Evolutionary conservation across 1,139 yeast genomes (phyloP).

Genomic region (Blastobotrys serpentis): DNA sequence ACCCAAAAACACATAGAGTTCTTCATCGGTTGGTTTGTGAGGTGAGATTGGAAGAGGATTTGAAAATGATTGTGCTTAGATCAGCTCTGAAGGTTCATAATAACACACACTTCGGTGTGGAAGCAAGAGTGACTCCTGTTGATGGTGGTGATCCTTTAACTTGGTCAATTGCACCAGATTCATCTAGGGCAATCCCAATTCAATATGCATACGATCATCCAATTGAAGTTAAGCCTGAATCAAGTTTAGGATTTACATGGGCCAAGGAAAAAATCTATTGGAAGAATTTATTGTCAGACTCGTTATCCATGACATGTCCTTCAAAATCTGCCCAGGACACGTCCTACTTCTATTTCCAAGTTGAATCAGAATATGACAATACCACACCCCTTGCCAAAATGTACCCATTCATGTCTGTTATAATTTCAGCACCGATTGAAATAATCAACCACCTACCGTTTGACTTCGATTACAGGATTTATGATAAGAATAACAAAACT

Average conservation of each 20-base stretch:
- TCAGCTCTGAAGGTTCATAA: conserved; percentile 75
- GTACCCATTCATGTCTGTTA: conserved; percentile 81
- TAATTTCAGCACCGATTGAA: conserved; percentile 82
- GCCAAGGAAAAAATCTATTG: conserved; percentile 61
- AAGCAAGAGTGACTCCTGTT: conserved; percentile 22
- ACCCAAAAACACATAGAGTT: conserved; percentile 61
- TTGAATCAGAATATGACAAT: conserved; percentile 61
- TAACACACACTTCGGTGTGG: conserved; percentile 49
- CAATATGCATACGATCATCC: conserved; percentile 59
- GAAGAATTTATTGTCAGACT: conserved; percentile 55
- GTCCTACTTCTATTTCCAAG: conserved; percentile 63
- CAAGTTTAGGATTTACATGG: conserved; percentile 61
- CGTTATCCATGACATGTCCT: conserved; percentile 60
- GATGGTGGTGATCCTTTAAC: conserved; percentile 8
- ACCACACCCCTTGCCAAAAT: conserved; percentile 68
- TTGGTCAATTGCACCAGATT: conserved; percentile 51
- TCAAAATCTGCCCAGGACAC: conserved; percentile 33
- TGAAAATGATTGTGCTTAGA: conserved; percentile 70
- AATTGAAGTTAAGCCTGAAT: conserved; percentile 62
- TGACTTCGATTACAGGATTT: conserved; percentile 71
- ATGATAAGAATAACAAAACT: conserved; percentile 69
- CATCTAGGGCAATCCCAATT: conserved; percentile 67
- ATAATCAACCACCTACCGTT: conserved; percentile 83
- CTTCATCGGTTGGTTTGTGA: conserved; percentile 78
- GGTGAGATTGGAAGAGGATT: conserved; percentile 65